A percentile compares a stretch with the other conserved stretches of the same genome.
Evolutionary conservation across 805 yeast genomes (phyloP).

Genomic region (Candida montana): DNA sequence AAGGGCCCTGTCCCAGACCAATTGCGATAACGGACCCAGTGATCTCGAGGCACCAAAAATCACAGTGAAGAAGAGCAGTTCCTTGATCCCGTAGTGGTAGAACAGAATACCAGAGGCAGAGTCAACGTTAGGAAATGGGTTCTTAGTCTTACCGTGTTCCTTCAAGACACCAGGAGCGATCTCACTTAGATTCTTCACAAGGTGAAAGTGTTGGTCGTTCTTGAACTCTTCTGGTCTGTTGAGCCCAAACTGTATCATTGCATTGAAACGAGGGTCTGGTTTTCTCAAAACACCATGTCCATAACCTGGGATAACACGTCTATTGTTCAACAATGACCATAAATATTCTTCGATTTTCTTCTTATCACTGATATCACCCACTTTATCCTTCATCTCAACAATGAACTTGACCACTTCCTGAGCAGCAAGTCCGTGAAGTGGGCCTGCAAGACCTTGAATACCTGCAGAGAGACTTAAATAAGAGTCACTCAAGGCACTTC

Average conservation of each 20-base stretch:
- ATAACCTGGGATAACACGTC: slow-evolving; percentile 82
- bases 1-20: slow-evolving; percentile 71
- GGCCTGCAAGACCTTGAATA: slow-evolving; percentile 79
- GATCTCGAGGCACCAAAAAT: slow-evolving; percentile 81
- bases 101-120: slow-evolving; percentile 74
- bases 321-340: slow-evolving; percentile 66
- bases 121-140: slow-evolving; percentile 84
- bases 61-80: slow-evolving; percentile 71
- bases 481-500: slow-evolving; percentile 76
- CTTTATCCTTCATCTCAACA: slow-evolving; percentile 50
- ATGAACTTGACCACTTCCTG: slow-evolving; percentile 80
- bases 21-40: slow-evolving; percentile 72
- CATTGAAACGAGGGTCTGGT: slow-evolving; percentile 78
- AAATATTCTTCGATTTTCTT: slow-evolving; percentile 58
- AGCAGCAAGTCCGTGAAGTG: slow-evolving; percentile 80
- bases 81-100: slow-evolving; percentile 74
- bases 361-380: slow-evolving; percentile 27
- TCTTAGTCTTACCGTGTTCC: slow-evolving; percentile 79
- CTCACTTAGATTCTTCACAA: slow-evolving; percentile 60
- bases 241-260: slow-evolving; percentile 65
- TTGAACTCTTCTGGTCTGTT: slow-evolving; percentile 44
- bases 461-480: slow-evolving; percentile 74
- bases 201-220: slow-evolving; percentile 56
- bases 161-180: slow-evolving; percentile 72
- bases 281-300: slow-evolving; percentile 84